A percentile compares a stretch with the other conserved stretches of the same genome.
These are phyloP conservation scores for Apiosordaria backusii DNA, from an alignment of 495 filamentous ascomycete genomes.

Conservation along the genomic window DNA sequence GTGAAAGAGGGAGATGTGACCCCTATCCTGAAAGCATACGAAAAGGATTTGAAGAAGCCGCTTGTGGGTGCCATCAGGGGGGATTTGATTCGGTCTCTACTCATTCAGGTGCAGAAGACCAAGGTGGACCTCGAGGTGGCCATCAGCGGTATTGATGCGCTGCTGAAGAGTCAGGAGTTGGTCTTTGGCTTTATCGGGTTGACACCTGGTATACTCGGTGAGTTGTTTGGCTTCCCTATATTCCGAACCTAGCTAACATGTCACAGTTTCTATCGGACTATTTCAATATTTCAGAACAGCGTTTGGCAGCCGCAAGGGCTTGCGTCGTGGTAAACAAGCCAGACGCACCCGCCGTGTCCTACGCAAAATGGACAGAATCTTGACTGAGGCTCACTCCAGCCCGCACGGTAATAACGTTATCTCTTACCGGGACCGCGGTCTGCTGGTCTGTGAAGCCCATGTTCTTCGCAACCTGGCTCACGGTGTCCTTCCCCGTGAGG, in stretches of 20 bases:
- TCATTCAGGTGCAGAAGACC: constrained; percentile 97
- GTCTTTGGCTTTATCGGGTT: constrained; percentile 95
- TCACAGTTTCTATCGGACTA: constrained; percentile 64
- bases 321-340: constrained; percentile 54
- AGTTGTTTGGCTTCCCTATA: constrained; percentile 1
- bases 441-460: constrained; percentile 85
- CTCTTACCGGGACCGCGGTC: constrained; percentile 84
- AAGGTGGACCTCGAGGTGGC: constrained; percentile 98
- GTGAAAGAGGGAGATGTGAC: constrained; percentile 91
- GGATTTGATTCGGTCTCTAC: constrained; percentile 81
- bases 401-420: constrained; percentile 60
- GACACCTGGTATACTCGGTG: constrained; percentile 74
- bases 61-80: constrained; percentile 75
- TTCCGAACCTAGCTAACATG: constrained; percentile 16
- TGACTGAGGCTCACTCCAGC: constrained; percentile 60
- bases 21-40: constrained; percentile 84
- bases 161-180: constrained; percentile 93
- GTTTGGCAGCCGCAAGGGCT: constrained; percentile 65
- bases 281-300: constrained; percentile 65
- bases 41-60: constrained; percentile 75
- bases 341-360: constrained; percentile 68
- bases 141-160: constrained; percentile 85
- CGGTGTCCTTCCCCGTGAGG: constrained; percentile 59
- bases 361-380: constrained; percentile 79
- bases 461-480: constrained; percentile 64